Evolutionary conservation across 768 basidiomycete species (phyloP).

Genomic region (Boletus sp.): DNA sequence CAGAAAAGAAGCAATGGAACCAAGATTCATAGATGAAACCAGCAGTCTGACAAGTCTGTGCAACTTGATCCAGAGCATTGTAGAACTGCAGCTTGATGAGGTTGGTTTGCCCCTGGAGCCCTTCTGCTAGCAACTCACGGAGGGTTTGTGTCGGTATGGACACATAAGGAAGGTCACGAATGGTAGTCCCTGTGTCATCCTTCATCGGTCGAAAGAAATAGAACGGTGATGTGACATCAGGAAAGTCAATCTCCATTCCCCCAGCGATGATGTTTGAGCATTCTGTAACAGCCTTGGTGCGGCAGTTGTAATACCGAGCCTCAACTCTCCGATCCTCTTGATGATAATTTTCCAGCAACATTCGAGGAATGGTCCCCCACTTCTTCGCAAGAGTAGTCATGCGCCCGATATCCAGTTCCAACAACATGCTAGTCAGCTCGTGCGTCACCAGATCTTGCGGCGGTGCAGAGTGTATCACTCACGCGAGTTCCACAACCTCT

Average conservation of each 20-base stretch:
- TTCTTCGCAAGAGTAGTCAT: not conserved
- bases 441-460: not conserved
- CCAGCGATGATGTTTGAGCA: too few species aligned
- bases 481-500: not conserved
- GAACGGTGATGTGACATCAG: too few species aligned
- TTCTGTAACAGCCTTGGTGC: too few species aligned
- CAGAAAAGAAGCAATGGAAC: not conserved
- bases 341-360: not conserved
- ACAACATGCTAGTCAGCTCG: not conserved
- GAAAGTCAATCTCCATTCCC: too few species aligned
- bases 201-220: too few species aligned
- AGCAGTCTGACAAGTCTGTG: not conserved
- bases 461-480: not conserved
- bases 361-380: not conserved
- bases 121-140: not conserved
- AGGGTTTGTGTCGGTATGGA: not conserved
- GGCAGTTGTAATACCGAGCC: fast-evolving
- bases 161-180: not conserved
- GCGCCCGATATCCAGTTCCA: not conserved
- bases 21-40: not conserved
- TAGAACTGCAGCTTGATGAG: not conserved
- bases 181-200: too few species aligned
- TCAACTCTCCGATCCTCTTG: not conserved
- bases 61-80: not conserved
- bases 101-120: not conserved